phyloP scores from a whole-genome alignment of 495 filamentous ascomycete species.

The Penicillium cinerascens region DNA sequence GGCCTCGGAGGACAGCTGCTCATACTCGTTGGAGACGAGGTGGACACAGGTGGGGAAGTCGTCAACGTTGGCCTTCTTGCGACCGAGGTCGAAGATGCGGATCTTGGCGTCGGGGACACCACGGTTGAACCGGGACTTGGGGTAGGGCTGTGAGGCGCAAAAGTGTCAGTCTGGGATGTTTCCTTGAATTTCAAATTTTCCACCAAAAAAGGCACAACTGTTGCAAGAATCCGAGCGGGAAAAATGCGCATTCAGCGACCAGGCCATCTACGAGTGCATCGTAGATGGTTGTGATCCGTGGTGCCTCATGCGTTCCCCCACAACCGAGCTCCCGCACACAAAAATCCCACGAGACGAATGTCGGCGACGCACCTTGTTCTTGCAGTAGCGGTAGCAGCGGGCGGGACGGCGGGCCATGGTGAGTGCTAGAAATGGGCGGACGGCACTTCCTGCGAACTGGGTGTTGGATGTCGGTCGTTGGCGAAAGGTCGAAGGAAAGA shows the following conservation, averaged over 20 bases:
- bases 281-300: constrained; percentile 3
- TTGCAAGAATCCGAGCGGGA: not conserved
- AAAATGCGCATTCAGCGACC: not conserved
- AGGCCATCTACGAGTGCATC: not conserved
- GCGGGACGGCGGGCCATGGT: constrained; percentile 98
- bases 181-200: not conserved
- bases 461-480: constrained; percentile 39
- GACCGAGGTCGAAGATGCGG: constrained; percentile 98
- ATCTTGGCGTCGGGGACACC: constrained; percentile 99
- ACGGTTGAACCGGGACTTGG: constrained; percentile 99
- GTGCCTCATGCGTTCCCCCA: constrained; percentile 23
- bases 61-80: constrained; percentile 96
- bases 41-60: constrained; percentile 98
- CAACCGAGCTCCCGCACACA: constrained; percentile 33
- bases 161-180: constrained; percentile 24
- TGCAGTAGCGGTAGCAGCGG: constrained; percentile 99
- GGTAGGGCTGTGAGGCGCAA: constrained; percentile 70
- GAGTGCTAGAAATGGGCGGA: constrained; percentile 59
- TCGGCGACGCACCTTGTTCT: constrained; percentile 87
- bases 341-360: constrained; percentile 27
- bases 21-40: constrained; percentile 99
- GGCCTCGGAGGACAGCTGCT: constrained; percentile 97
- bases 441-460: constrained; percentile 53
- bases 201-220: not conserved
- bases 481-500: constrained; percentile 36